phyloP scores from a whole-genome alignment of 2,329 filamentous ascomycete species.

The Aspergillus fumigatiaffinis region DNA sequence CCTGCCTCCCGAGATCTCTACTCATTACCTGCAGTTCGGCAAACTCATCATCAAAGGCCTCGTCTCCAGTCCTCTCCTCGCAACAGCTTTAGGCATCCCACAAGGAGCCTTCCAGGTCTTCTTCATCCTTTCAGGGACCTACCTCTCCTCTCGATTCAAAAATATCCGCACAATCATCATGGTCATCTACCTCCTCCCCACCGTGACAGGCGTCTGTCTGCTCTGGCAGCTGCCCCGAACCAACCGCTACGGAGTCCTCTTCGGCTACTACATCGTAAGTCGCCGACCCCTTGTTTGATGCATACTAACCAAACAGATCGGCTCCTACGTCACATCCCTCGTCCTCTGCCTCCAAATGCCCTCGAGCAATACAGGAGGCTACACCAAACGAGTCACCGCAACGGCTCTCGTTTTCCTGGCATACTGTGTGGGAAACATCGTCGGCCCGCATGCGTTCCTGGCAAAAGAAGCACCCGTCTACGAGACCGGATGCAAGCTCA shows the following conservation, averaged over 20 bases:
- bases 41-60: conserved; percentile 49
- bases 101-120: conserved; percentile 52
- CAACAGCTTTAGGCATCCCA: conserved; percentile 53
- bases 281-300: not conserved
- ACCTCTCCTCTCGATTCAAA: conserved; percentile 48
- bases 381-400: conserved; percentile 48
- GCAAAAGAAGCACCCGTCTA: conserved; percentile 44
- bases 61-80: conserved; percentile 46
- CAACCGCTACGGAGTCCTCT: conserved; percentile 46
- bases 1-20: not conserved
- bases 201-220: conserved; percentile 46
- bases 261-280: conserved; percentile 49
- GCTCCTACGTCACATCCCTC: conserved; percentile 48
- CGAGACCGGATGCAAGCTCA: conserved; percentile 50
- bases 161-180: conserved; percentile 53
- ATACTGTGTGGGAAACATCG: conserved; percentile 44
- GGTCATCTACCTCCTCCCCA: conserved; percentile 50
- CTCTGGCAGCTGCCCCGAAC: conserved; percentile 48
- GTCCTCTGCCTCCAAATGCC: conserved; percentile 49
- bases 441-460: conserved; percentile 46
- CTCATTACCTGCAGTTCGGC: conserved; percentile 36
- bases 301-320: conserved; percentile 21
- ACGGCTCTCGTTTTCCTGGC: conserved; percentile 45
- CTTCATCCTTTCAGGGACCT: conserved; percentile 51
- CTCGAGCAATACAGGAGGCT: conserved; percentile 43